These are phyloP conservation scores for Rubroshorea leprosula DNA, from an alignment of 345 rosid species.

Conservation along the genomic window DNA sequence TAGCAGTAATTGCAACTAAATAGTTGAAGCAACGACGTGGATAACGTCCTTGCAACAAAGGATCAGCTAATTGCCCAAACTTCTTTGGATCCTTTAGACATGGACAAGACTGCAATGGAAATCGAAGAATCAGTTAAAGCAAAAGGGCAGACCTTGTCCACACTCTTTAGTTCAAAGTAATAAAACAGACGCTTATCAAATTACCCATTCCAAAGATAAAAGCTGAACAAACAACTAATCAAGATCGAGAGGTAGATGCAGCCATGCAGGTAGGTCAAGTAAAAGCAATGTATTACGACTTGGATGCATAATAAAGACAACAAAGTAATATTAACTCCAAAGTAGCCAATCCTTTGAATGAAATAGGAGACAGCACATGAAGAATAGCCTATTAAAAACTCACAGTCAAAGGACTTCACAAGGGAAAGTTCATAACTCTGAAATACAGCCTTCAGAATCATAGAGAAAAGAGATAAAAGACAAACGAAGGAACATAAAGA, in stretches of 20 bases:
- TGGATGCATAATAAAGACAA: neutral
- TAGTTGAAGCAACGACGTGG: conserved; percentile 84
- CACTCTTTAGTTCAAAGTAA: no score
- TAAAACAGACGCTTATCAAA: no score
- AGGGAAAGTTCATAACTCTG: no score
- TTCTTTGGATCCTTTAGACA: conserved; percentile 72
- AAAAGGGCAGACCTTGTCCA: neutral
- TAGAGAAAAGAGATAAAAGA: neutral
- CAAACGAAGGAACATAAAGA: neutral
- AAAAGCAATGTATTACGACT: no score
- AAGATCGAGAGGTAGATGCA: no score
- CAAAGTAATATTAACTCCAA: neutral
- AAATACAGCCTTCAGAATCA: neutral
- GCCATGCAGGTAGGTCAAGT: no score
- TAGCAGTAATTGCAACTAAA: conserved; percentile 75
- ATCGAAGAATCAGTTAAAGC: neutral
- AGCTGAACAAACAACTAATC: no score
- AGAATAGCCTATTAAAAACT: no score
- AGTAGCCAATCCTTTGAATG: neutral
- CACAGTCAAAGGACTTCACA: no score
- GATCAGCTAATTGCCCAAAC: conserved; percentile 66
- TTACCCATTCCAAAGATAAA: no score
- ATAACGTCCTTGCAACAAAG: conserved; percentile 53
- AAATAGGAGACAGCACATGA: neutral
- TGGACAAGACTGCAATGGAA: conserved; percentile 52